These are phyloP conservation scores for Nannochloropsis granulata DNA, from an alignment of 108 stramenopile species.

Conservation along the genomic window DNA sequence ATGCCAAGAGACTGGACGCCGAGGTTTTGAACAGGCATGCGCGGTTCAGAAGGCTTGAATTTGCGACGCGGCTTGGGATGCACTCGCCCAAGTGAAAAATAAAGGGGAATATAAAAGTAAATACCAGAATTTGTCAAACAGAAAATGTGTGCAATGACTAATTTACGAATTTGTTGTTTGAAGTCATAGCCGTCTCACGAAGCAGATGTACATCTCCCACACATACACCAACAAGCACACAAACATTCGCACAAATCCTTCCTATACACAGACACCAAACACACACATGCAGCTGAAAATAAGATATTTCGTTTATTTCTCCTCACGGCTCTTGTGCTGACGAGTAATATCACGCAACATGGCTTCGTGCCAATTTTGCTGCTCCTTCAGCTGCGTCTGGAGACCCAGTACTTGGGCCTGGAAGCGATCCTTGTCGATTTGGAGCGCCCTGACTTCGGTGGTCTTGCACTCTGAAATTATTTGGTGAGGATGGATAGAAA, in stretches of 20 bases:
- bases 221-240: too few species aligned
- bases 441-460: background rate
- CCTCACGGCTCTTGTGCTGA: background rate
- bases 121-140: too few species aligned
- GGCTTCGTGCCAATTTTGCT: background rate
- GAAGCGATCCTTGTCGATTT: background rate
- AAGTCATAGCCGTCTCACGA: too few species aligned
- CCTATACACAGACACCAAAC: too few species aligned
- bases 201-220: too few species aligned
- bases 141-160: too few species aligned
- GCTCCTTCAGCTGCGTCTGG: background rate
- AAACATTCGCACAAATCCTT: too few species aligned
- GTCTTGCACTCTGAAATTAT: background rate
- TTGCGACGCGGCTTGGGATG: conserved; percentile 40
- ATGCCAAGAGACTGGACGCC: background rate
- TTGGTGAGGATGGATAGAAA: too few species aligned
- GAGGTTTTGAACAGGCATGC: background rate
- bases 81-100: conserved; percentile 31
- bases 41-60: conserved; percentile 29
- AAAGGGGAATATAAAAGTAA: too few species aligned
- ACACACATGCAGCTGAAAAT: too few species aligned
- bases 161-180: too few species aligned
- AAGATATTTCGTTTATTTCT: background rate
- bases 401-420: background rate
- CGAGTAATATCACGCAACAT: background rate